phyloP scores from a whole-genome alignment of 2,329 filamentous ascomycete species.

The Blastomyces silverae region DNA sequence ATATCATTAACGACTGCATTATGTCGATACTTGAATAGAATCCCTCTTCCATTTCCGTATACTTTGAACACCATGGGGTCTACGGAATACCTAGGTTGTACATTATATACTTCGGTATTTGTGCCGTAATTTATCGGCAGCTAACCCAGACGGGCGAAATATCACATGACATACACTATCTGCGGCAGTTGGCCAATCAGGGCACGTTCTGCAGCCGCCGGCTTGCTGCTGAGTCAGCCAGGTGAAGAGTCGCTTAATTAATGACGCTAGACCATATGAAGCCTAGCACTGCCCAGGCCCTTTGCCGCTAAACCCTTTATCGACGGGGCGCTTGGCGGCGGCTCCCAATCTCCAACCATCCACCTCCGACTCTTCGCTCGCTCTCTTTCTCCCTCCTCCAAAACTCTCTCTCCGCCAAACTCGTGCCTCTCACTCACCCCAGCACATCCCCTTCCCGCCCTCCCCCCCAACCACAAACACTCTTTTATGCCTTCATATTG shows the following conservation, averaged over 20 bases:
- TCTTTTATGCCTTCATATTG: slow-evolving; percentile 23
- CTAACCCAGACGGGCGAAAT: background rate
- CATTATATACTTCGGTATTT: background rate
- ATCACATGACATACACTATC: background rate
- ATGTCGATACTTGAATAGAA: background rate
- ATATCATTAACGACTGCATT: background rate
- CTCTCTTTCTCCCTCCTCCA: slow-evolving; percentile 17
- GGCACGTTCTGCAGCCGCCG: background rate
- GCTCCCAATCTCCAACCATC: slow-evolving; percentile 15
- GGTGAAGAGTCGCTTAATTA: background rate
- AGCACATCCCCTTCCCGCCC: slow-evolving; percentile 28
- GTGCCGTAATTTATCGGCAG: background rate
- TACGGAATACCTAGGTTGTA: no score
- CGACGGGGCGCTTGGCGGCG: background rate
- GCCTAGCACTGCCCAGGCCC: background rate
- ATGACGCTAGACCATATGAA: background rate
- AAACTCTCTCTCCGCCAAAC: slow-evolving; percentile 17
- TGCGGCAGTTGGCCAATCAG: slow-evolving; percentile 2
- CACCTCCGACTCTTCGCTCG: slow-evolving; percentile 15
- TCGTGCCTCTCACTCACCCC: slow-evolving; percentile 19
- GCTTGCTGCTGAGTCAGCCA: background rate
- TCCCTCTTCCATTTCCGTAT: background rate
- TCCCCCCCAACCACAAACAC: slow-evolving; percentile 24
- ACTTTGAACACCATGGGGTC: background rate
- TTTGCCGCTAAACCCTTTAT: background rate